phyloP scores from a whole-genome alignment of 306 rosid species.

The Quercus engelmannii region DNA sequence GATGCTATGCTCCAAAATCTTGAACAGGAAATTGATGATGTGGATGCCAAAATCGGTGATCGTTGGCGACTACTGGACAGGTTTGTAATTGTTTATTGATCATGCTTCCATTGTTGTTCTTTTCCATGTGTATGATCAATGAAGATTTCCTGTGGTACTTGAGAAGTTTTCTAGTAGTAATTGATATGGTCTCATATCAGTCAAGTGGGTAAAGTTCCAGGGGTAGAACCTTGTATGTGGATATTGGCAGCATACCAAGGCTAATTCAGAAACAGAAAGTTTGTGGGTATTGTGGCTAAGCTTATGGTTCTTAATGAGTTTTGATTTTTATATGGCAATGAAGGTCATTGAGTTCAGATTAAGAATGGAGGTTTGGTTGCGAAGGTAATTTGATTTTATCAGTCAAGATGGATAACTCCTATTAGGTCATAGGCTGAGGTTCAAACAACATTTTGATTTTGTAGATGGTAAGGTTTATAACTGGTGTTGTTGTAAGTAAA shows the following conservation, averaged over 20 bases:
- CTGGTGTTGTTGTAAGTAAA: neutral
- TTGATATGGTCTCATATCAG: too few relatives aligned
- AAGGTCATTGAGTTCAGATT: neutral
- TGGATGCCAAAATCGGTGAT: constrained; percentile 92
- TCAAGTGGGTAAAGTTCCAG: too few relatives aligned
- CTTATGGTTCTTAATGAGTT: neutral
- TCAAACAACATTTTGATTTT: neutral
- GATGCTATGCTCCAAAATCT: constrained; percentile 93
- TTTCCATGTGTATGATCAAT: neutral
- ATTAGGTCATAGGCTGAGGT: neutral
- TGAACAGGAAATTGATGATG: constrained; percentile 94
- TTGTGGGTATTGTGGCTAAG: neutral
- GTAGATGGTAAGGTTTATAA: neutral
- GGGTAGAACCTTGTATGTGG: too few relatives aligned
- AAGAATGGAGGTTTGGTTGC: neutral
- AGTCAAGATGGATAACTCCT: neutral
- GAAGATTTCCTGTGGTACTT: too few relatives aligned
- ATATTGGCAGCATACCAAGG: too few relatives aligned
- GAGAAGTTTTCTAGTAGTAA: too few relatives aligned
- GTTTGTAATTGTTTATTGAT: constrained; percentile 32
- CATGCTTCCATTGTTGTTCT: neutral
- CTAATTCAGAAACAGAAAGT: too few relatives aligned
- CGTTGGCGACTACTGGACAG: constrained; percentile 83
- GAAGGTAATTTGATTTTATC: neutral
- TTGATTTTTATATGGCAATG: neutral